Conservation (phyloP, 371 early-diverging fungal species). For the Rhizomucor pusillus region DNA sequence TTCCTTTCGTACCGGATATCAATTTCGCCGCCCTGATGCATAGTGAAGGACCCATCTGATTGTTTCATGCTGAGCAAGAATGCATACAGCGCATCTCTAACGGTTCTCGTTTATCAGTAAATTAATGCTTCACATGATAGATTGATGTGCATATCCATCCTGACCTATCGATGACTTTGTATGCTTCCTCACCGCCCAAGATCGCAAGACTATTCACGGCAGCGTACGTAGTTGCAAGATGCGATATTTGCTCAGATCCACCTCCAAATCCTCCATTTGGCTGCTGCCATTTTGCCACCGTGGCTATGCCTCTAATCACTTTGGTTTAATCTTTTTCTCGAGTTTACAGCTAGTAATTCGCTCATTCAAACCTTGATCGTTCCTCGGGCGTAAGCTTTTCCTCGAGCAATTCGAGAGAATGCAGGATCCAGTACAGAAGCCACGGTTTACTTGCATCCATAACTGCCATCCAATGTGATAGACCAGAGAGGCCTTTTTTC, state of each 20-base stretch:
- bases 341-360: neutral
- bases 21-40: conserved; percentile 92
- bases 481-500: conserved; percentile 40
- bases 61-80: conserved; percentile 86
- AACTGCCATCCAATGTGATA: conserved; percentile 61
- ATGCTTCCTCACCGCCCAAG: conserved; percentile 71
- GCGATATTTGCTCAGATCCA: conserved; percentile 76
- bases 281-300: conserved; percentile 67
- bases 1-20: conserved; percentile 66
- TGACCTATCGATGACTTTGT: conserved; percentile 62
- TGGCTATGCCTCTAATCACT: conserved; percentile 53
- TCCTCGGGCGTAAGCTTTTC: conserved; percentile 34
- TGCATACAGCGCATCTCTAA: conserved; percentile 57
- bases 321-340: too few species aligned
- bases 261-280: conserved; percentile 87
- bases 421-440: conserved; percentile 89
- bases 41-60: conserved; percentile 85
- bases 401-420: conserved; percentile 77
- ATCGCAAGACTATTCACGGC: conserved; percentile 76
- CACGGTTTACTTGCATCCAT: conserved; percentile 92
- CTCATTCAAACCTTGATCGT: conserved; percentile 37
- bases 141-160: neutral
- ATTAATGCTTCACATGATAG: neutral
- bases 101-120: neutral
- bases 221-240: conserved; percentile 87